phyloP scores from a whole-genome alignment of 345 rosid species.

The Gossypium herbaceum region DNA sequence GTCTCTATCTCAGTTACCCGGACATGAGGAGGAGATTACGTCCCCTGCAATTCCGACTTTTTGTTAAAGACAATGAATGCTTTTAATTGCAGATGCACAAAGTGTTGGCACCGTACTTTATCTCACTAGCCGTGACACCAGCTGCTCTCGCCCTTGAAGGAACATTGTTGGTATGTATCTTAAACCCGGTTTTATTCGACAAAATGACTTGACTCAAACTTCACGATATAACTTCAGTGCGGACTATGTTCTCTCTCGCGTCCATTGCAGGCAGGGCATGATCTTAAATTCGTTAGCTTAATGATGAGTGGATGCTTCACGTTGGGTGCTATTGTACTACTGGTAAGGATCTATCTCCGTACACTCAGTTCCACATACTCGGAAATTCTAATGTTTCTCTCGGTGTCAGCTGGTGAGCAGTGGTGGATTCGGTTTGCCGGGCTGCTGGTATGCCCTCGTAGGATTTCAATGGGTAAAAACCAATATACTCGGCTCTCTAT shows the following conservation, averaged over 20 bases:
- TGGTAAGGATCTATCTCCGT: slow-evolving; percentile 30
- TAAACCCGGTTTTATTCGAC: too few species aligned
- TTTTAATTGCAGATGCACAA: slow-evolving; percentile 67
- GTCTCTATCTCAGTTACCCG: background rate
- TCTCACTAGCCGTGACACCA: slow-evolving; percentile 62
- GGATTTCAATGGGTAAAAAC: slow-evolving; percentile 64
- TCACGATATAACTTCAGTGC: background rate
- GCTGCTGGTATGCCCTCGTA: slow-evolving; percentile 49
- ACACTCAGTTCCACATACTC: background rate
- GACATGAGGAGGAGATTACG: background rate
- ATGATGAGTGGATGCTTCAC: slow-evolving; percentile 52
- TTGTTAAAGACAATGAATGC: background rate
- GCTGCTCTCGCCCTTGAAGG: slow-evolving; percentile 77
- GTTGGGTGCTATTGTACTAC: slow-evolving; percentile 38
- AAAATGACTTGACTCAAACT: background rate
- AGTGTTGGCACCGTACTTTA: slow-evolving; percentile 56
- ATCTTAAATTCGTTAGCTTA: slow-evolving; percentile 47
- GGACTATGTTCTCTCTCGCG: background rate
- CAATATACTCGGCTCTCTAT: background rate
- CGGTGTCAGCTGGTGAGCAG: slow-evolving; percentile 37
- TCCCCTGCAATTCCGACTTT: background rate
- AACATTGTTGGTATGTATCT: slow-evolving; percentile 58
- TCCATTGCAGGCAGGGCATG: slow-evolving; percentile 51
- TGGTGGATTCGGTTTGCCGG: slow-evolving; percentile 46
- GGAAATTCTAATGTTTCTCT: background rate